Conservation (phyloP, 2,329 filamentous ascomycete species). For the Lizonia empirigonia region DNA sequence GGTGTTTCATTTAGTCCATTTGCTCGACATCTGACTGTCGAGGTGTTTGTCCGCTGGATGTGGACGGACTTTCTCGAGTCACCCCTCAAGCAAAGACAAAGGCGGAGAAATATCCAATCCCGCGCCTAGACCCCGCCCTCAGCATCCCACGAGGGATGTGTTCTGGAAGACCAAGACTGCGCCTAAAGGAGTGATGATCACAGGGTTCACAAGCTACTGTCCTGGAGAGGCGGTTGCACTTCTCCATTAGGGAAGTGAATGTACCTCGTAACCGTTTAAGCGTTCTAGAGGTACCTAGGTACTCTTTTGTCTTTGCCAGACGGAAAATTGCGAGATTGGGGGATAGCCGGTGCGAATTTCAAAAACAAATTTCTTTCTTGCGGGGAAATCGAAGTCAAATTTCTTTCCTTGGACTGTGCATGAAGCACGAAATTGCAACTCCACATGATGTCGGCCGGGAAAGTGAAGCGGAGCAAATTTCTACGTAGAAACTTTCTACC, state of each 20-base stretch:
- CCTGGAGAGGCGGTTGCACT: conserved; percentile 8
- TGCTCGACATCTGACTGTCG: neutral
- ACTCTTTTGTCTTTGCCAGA: neutral
- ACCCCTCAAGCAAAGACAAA: conserved; percentile 5
- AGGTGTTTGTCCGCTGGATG: neutral
- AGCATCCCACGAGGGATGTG: conserved; percentile 14
- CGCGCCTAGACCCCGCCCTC: conserved; percentile 13
- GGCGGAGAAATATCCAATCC: conserved; percentile 17
- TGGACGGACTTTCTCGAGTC: conserved; percentile 11
- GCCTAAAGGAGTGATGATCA: conserved; percentile 12
- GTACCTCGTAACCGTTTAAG: neutral
- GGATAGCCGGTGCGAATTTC: neutral
- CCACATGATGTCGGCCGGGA: conserved; percentile 15
- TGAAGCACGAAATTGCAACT: conserved; percentile 5
- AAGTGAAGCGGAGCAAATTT: conserved; percentile 12
- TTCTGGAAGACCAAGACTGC: conserved; percentile 16
- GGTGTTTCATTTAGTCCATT: neutral
- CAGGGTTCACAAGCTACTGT: conserved; percentile 15
- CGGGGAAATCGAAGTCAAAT: no score
- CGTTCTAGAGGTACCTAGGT: conserved; percentile 13
- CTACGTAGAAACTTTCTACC: conserved; percentile 10
- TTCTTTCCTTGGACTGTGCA: neutral
- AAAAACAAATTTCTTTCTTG: neutral
- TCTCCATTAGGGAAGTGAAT: conserved; percentile 10
- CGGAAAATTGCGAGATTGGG: neutral